Percentiles rank a stretch among this genome's conserved stretches.
These are phyloP conservation scores for Centella asiatica DNA, from an alignment of 129 eudicot genomes.

Conservation along the genomic window DNA sequence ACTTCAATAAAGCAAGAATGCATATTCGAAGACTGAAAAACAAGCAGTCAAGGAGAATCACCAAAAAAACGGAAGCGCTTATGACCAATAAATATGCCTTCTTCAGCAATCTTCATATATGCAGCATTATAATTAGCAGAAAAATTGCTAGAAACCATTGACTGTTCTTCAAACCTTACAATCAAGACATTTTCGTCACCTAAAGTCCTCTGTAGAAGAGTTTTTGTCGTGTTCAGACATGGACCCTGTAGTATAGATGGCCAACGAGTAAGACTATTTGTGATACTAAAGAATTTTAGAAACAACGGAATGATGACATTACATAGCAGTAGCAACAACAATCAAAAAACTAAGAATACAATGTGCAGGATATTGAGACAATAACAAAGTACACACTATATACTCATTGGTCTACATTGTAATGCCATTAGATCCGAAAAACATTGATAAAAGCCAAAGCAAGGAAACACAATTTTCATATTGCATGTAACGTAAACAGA, in stretches of 20 bases:
- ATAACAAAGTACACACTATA: too few species aligned
- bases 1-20: background rate
- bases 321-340: too few species aligned
- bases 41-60: slow-evolving; percentile 10
- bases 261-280: slow-evolving; percentile 1
- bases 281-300: background rate
- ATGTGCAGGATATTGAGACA: too few species aligned
- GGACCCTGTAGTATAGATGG: slow-evolving; percentile 53
- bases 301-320: background rate
- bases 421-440: too few species aligned
- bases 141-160: background rate
- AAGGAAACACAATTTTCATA: too few species aligned
- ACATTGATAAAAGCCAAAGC: too few species aligned
- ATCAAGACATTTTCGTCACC: slow-evolving; percentile 73
- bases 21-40: background rate
- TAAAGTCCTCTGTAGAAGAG: slow-evolving; percentile 50
- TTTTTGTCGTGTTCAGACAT: slow-evolving; percentile 30
- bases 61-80: slow-evolving; percentile 62
- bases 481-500: too few species aligned
- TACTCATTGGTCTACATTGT: too few species aligned
- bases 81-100: slow-evolving; percentile 57
- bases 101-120: slow-evolving; percentile 24
- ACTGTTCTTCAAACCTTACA: slow-evolving; percentile 44
- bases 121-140: background rate
- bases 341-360: too few species aligned